These are phyloP conservation scores for Aspergillus bombycis DNA, from an alignment of 2,329 filamentous ascomycete genomes.

Conservation along the genomic window DNA sequence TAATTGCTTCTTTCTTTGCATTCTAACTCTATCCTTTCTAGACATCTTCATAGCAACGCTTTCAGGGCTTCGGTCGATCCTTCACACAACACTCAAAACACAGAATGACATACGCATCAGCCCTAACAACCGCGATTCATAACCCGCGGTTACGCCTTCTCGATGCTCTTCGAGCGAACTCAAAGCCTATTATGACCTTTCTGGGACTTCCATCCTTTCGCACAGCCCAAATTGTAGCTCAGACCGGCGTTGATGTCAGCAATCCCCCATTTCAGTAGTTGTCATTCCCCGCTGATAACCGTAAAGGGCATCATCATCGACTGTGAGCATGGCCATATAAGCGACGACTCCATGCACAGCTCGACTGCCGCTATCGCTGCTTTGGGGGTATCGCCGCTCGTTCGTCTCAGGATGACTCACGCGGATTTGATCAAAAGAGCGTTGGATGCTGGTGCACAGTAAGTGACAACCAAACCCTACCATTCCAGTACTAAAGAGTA, in stretches of 20 bases:
- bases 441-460: conserved; percentile 30
- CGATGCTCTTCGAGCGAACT: conserved; percentile 17
- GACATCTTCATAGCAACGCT: neutral
- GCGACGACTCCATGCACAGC: conserved; percentile 33
- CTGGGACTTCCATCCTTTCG: conserved; percentile 24
- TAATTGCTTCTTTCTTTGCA: neutral
- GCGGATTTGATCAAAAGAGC: conserved; percentile 30
- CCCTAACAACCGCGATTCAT: conserved; percentile 8
- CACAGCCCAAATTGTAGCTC: conserved; percentile 24
- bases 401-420: conserved; percentile 26
- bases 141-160: conserved; percentile 22
- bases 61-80: neutral
- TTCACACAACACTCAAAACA: neutral
- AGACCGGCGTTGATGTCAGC: conserved; percentile 24
- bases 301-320: conserved; percentile 26
- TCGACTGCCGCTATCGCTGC: conserved; percentile 28
- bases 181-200: conserved; percentile 27
- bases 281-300: neutral
- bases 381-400: conserved; percentile 27
- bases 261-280: neutral
- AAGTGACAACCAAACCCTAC: neutral
- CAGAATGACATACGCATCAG: conserved; percentile 5
- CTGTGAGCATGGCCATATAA: conserved; percentile 32
- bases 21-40: neutral
- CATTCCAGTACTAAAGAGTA: neutral